Evolutionary conservation across 2,329 filamentous ascomycete genomes (phyloP), one percentile per base, ranked within the genome.

Genomic region (Harringtonia lauricola): DNA sequence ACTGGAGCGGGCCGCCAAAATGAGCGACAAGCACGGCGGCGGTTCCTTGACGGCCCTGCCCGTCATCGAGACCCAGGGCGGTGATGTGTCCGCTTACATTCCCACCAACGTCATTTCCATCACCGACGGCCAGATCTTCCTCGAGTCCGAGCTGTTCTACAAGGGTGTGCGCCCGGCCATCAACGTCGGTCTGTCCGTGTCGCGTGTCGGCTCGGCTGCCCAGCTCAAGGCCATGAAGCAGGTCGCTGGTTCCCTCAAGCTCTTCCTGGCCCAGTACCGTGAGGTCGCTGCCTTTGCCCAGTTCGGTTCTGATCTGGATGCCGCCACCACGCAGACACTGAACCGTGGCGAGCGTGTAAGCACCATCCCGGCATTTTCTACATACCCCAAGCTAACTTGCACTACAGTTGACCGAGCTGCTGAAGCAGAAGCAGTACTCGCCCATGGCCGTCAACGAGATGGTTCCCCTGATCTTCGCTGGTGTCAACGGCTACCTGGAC

Each of bases 141-240:
- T 98, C 76, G 92, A 98, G 74, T 72, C 90, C 57, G 92, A 98
- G 72, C 79, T 96, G 55, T 98, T 96, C 85, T 96, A 95, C 87
- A 98, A 98, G 86, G 92, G 92, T 94, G 74, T 98, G 71, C 90
- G 92, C 65, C 92, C 92, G 61, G 92, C 92, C 74, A 98, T 98
- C 71, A 98, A 98, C 81, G 92, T 98, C 85, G 92, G 92, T 92
- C 86, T 98, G 59, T 98, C 92, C 62, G 92, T 98, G 60, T 98
- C 92, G 58, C 92, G 92, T 86, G 92, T 98, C 83, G 92, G 92
- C 68, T 98, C 92, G 64, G 87, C 92, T 67, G 92, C 92, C 66
- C 92, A 98, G 81, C 81, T 96, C 70, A 98, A 96, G 86, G 89
- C 92, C 74, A 98, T 98, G 92, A 98, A 98, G 83, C 92, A 98